Conservation (phyloP, 2,329 filamentous ascomycete species). For the Cladosporium sp. region DNA sequence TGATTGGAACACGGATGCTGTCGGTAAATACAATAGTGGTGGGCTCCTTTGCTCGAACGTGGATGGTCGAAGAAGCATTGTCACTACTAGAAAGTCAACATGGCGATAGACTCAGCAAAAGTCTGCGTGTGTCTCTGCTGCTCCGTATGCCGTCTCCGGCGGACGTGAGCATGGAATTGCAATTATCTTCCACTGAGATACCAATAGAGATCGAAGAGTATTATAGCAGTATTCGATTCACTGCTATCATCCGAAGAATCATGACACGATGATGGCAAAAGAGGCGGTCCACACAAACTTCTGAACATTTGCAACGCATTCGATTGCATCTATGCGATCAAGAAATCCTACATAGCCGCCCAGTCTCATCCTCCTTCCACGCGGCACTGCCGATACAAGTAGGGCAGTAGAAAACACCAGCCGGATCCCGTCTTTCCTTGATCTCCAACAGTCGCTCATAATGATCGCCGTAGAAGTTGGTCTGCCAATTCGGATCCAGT, state of each 20-base stretch:
- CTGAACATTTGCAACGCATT: background rate
- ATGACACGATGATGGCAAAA: background rate
- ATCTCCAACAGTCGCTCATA: conserved; percentile 24
- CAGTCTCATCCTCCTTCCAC: conserved; percentile 22
- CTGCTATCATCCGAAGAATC: too few species aligned
- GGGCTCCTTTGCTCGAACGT: background rate
- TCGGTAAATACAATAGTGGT: background rate
- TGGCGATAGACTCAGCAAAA: background rate
- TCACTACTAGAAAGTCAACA: background rate
- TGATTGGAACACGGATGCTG: background rate
- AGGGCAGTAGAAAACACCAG: conserved; percentile 26
- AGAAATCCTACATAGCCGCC: conserved; percentile 20
- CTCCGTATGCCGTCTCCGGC: background rate
- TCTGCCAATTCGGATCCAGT: conserved; percentile 26
- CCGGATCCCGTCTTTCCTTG: conserved; percentile 25
- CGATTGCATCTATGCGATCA: background rate
- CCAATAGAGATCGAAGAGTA: background rate
- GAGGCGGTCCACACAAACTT: background rate
- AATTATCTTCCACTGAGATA: background rate
- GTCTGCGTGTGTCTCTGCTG: background rate
- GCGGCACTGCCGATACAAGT: conserved; percentile 28
- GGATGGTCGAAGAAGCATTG: background rate
- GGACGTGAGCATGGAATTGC: background rate
- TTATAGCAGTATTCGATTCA: background rate
- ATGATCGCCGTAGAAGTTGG: conserved; percentile 27